A percentile compares a stretch with the other conserved stretches of the same genome.
Evolutionary conservation across 306 rosid genomes (phyloP).

Genomic region (Bauhinia variegata): DNA sequence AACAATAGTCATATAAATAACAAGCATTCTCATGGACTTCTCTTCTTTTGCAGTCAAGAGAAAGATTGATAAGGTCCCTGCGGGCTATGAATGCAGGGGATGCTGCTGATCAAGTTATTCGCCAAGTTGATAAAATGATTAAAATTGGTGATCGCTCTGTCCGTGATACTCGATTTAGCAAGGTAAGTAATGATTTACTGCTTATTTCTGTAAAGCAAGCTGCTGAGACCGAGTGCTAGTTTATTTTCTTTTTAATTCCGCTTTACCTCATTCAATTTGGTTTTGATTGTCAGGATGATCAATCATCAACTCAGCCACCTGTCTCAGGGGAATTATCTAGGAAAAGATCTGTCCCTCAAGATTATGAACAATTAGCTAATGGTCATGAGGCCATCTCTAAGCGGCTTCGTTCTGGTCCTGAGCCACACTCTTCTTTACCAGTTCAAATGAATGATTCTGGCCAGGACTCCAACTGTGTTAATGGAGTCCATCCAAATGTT

Average conservation of each 20-base stretch:
- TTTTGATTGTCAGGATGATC: constrained; percentile 68
- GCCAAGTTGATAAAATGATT: constrained; percentile 87
- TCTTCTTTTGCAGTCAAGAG: constrained; percentile 76
- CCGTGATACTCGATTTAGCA: constrained; percentile 72
- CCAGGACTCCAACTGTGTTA: constrained; percentile 53
- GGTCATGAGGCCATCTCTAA: constrained; percentile 67
- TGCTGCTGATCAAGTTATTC: constrained; percentile 91
- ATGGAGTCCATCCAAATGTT: constrained; percentile 61
- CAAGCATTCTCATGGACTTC: constrained; percentile 18
- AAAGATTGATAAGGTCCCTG: constrained; percentile 73
- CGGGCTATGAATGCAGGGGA: constrained; percentile 95
- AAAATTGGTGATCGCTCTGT: constrained; percentile 76
- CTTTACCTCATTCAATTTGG: constrained; percentile 18
- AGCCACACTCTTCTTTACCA: constrained; percentile 45
- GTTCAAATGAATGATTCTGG: constrained; percentile 65
- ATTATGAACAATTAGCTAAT: constrained; percentile 69
- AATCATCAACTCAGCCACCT: constrained; percentile 59
- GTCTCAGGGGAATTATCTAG: constrained; percentile 64
- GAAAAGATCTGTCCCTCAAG: constrained; percentile 67
- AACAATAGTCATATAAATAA: not conserved
- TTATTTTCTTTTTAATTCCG: not conserved
- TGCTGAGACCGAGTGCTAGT: constrained; percentile 23
- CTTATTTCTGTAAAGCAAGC: constrained; percentile 21
- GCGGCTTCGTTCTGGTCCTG: constrained; percentile 65
- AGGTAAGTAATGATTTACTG: constrained; percentile 50